Percentiles rank a stretch among this genome's conserved stretches.
Evolutionary conservation across 306 rosid species (phyloP).

Genomic region (Quercus ilex): DNA sequence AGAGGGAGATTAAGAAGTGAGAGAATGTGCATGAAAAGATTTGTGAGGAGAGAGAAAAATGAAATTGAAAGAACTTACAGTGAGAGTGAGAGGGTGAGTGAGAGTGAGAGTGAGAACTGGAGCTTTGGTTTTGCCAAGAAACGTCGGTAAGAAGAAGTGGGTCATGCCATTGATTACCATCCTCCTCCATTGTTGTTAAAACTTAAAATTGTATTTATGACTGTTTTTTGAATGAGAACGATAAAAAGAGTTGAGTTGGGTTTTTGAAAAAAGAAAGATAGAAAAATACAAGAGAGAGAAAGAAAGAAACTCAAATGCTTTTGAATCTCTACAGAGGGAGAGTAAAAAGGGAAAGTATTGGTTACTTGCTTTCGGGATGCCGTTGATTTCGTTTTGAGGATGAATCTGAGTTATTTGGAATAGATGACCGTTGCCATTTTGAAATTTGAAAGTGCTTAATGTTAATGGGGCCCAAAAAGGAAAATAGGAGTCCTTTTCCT

Average conservation of each 20-base stretch:
- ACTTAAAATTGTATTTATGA: slow-evolving; percentile 8
- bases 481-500: background rate
- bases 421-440: slow-evolving; percentile 49
- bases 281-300: too few relatives aligned
- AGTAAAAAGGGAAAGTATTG: background rate
- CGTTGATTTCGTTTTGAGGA: slow-evolving; percentile 21
- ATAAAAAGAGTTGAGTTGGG: slow-evolving; percentile 3
- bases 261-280: slow-evolving; percentile 14
- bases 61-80: slow-evolving; percentile 28
- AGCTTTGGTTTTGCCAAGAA: slow-evolving; percentile 33
- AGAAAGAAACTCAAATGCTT: slow-evolving; percentile 7
- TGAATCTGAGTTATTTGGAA: slow-evolving; percentile 24
- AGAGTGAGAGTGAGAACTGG: slow-evolving; percentile 8
- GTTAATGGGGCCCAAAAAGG: slow-evolving; percentile 28
- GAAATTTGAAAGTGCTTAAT: slow-evolving; percentile 50
- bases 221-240: slow-evolving; percentile 26
- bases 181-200: slow-evolving; percentile 41
- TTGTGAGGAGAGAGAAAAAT: background rate
- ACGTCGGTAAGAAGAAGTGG: slow-evolving; percentile 66
- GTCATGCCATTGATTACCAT: slow-evolving; percentile 39
- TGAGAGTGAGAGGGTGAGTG: slow-evolving; percentile 7
- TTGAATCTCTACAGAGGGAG: background rate
- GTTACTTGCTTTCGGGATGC: slow-evolving; percentile 3
- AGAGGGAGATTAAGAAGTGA: slow-evolving; percentile 2
- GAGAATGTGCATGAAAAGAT: slow-evolving; percentile 7